Evolutionary conservation across 2,329 filamentous ascomycete genomes (phyloP), one percentile per base, ranked within the genome.

Genomic region (Calonectria pseudoreteaudii): DNA sequence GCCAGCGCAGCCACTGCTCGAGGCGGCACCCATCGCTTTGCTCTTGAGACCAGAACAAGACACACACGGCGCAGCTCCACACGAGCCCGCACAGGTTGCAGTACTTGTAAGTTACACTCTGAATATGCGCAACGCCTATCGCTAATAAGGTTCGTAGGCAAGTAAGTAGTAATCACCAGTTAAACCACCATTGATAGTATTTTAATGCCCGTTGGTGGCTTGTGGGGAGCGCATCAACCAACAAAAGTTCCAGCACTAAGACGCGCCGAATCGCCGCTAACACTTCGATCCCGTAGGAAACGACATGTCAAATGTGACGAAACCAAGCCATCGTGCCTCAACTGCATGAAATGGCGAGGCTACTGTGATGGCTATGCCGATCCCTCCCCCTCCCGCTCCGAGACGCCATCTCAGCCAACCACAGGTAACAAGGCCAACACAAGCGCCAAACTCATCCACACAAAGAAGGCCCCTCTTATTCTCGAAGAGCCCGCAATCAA

Each of bases 241-340:
- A 38, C 56, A 73, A 70, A 18, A 13, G 26, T 28, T 28, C 9
- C 5, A 7, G 31, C 31, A 47, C 26, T 62, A 38, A 62, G 41
- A 6, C 38, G 49, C 70, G 74, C 70, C 49, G 56, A 36, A 65
- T 36, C 16, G 49, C n/a, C 49, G 70, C 75, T 78, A 70, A 79
- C 68, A 72, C 23, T 5, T 23, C 5, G 31, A 41, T 52, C 6
- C 7, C 14, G 53, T 30, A 86, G 84, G 67, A 86, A 85, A 68
- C 85, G 85, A 26, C 85, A 86, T 74, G 83, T 86, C 47, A 86
- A 86, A 76, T 86, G 85, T 70, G 85, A 86, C 64, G 85, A 86
- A 76, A 84, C 84, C 30, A 83, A 84, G 47, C 85, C 85, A 23
- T 81, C 84, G 7, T 86, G 85, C 72, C 80, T 84, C 41, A 86